Base-by-base conservation (phyloP, 2,329 filamentous ascomycete genomes). In the Neonectria magnoliae region DNA sequence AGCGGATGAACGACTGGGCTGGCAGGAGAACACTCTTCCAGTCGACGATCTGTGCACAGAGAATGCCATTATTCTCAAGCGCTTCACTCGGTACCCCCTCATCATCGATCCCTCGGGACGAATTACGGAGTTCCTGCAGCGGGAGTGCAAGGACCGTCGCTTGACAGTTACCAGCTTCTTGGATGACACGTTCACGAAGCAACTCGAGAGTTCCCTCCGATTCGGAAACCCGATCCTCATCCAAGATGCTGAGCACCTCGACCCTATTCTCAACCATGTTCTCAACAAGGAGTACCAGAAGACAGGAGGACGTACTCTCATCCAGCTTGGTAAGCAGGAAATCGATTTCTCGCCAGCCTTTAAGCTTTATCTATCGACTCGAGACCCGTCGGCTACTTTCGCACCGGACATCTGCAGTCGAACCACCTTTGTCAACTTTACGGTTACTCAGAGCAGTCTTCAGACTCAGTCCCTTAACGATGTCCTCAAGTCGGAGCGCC, bases 221-320 rank as follows among this genome's bases (percentile, higher is more conserved):
- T 99, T 99, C 81, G 96, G 96, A 76, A 99, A 99, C 76, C 95
- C 96, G 1, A 99, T 99, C 71, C 88, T 99, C 66, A 99, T 99
- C 65, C 96, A 99, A 80, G 96, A 99, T 78, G 97, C 96, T 1
- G 97, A 99, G 81, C 93, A 99, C 77, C 84, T 99, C 62, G 96
- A 99, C 76, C 97, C 97, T 0, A 94, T 99, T 64, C 90, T 99
- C 73, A 99, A 98, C 76, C 96, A 99, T 74, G 95, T 99, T 60
- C 89, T 99, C 80, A 99, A 99, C 83, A 99, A 99, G 80, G 96
- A 99, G 77, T 99, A 99, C 80, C 97, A 99, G 81, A 97, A 94
- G 83, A 99, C 97, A 29, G 96, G 96, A 71, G 96, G 96, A 22
- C 95, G 96, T 87, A 95, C 98, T 50, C 89, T 99, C 57, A 99